These are phyloP conservation scores for Curvularia lunata DNA, from an alignment of 2,329 filamentous ascomycete genomes.

Conservation along the genomic window DNA sequence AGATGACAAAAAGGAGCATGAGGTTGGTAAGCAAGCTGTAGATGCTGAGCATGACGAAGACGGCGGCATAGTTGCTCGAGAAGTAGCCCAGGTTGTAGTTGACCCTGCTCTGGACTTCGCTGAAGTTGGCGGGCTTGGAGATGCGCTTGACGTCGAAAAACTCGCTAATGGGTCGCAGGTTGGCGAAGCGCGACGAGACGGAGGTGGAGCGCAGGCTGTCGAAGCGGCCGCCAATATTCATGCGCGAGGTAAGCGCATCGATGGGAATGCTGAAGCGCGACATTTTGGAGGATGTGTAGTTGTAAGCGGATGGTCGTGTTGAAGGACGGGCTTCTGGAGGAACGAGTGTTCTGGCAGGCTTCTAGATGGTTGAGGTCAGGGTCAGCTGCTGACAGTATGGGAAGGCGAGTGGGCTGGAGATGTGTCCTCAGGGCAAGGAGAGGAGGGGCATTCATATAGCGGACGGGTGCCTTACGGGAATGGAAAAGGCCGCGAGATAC, in stretches of 20 bases:
- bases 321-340: conserved; percentile 25
- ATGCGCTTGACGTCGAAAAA: conserved; percentile 96
- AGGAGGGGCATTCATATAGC: conserved; percentile 17
- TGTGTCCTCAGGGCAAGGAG: conserved; percentile 36
- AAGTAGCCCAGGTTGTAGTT: conserved; percentile 98
- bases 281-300: conserved; percentile 60
- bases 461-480: conserved; percentile 40
- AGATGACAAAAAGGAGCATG: conserved; percentile 86
- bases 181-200: conserved; percentile 83
- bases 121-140: conserved; percentile 91
- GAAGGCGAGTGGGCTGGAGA: conserved; percentile 22
- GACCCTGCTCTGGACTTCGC: conserved; percentile 86
- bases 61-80: conserved; percentile 95
- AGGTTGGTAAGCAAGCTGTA: conserved; percentile 92
- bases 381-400: conserved; percentile 29
- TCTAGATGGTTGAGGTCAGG: conserved; percentile 39
- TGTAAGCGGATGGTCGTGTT: conserved; percentile 5
- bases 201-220: conserved; percentile 80
- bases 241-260: conserved; percentile 86
- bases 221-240: conserved; percentile 87
- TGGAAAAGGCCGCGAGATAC: conserved; percentile 18
- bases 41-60: conserved; percentile 94
- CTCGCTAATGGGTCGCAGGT: conserved; percentile 87
- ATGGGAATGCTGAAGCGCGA: conserved; percentile 90
- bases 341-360: conserved; percentile 39